These are phyloP conservation scores for Trifolium fragiferum DNA, from an alignment of 306 rosid genomes.

Conservation along the genomic window DNA sequence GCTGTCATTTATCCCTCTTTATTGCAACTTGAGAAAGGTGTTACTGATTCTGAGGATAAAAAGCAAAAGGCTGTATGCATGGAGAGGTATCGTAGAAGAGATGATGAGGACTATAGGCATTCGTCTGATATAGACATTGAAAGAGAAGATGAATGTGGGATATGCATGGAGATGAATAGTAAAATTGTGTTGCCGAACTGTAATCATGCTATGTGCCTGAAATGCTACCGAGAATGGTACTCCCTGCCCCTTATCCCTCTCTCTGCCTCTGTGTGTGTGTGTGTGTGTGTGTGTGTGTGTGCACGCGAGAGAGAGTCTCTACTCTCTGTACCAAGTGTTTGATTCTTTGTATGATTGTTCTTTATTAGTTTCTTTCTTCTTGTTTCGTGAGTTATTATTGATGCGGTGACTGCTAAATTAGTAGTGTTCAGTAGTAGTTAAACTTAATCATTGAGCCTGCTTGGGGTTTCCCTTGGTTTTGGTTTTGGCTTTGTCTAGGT, in stretches of 20 bases:
- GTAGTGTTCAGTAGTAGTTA: not conserved
- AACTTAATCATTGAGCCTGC: constrained; percentile 25
- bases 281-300: not conserved
- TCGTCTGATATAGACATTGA: constrained; percentile 76
- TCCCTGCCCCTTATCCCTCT: constrained; percentile 31
- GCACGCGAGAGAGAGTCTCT: not conserved
- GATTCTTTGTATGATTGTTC: not conserved
- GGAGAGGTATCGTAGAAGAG: constrained; percentile 94
- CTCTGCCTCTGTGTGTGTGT: not conserved
- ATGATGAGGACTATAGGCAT: constrained; percentile 64
- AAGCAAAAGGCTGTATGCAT: constrained; percentile 83
- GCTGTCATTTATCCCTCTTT: constrained; percentile 90
- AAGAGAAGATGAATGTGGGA: constrained; percentile 97
- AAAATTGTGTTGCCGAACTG: constrained; percentile 94
- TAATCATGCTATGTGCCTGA: constrained; percentile 94
- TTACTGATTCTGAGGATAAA: constrained; percentile 79
- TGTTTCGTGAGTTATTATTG: constrained; percentile 3
- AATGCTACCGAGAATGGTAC: constrained; percentile 96
- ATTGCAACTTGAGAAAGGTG: constrained; percentile 86
- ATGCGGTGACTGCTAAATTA: not conserved
- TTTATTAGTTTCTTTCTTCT: not conserved
- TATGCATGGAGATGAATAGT: constrained; percentile 89
- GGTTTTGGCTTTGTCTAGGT: constrained; percentile 16
- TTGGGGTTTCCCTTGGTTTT: constrained; percentile 20
- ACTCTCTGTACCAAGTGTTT: constrained; percentile 23